Conservation (phyloP, 257 asterid genomes). For the Ligustrum vulgare region DNA sequence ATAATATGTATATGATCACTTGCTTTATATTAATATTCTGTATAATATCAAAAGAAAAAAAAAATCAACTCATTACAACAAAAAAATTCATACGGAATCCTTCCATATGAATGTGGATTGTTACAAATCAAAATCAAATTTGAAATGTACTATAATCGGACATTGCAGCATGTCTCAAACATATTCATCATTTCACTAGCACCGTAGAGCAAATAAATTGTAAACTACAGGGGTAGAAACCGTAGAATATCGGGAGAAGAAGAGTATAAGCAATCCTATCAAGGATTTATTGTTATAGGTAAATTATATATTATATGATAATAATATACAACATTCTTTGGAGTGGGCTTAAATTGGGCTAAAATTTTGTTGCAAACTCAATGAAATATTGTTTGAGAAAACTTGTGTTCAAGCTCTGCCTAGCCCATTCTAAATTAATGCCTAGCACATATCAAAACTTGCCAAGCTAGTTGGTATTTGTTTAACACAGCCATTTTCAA, state of each 20-base stretch:
- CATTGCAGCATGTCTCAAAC: neutral
- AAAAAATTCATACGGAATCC: too few relatives aligned
- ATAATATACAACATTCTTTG: neutral
- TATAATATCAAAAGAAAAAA: too few relatives aligned
- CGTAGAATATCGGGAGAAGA: neutral
- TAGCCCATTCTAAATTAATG: neutral
- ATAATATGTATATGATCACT: too few relatives aligned
- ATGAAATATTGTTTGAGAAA: neutral
- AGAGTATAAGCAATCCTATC: neutral
- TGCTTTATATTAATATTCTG: too few relatives aligned
- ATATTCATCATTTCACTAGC: neutral
- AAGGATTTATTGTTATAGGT: neutral
- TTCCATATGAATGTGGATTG: neutral
- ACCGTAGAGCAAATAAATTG: neutral
- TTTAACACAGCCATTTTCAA: neutral
- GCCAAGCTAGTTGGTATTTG: neutral
- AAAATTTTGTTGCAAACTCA: neutral
- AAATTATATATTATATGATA: neutral
- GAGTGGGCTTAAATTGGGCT: neutral
- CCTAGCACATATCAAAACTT: neutral
- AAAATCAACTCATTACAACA: neutral
- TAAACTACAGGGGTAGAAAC: too few relatives aligned
- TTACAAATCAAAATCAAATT: neutral
- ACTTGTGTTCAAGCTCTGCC: neutral
- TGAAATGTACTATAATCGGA: neutral